Evolutionary conservation across 495 filamentous ascomycete genomes (phyloP), one percentile per base, ranked within the genome.

Genomic region (Aspergillus biplanus): DNA sequence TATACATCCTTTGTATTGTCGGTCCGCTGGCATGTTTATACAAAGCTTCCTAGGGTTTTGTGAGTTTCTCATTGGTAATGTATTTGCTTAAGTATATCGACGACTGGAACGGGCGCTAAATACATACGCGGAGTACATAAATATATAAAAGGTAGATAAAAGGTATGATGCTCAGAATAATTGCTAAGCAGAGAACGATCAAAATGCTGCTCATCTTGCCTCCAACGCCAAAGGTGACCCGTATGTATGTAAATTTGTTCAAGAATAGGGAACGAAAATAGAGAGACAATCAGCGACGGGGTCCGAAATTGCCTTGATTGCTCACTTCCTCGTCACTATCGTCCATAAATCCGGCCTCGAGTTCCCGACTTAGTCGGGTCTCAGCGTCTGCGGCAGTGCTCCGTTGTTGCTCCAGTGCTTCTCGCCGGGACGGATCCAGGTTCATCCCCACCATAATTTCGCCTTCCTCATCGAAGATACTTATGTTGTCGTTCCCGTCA

Each of bases 261-360:
- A 27, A 31, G 16, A 6, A 16, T 8, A 49, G 21, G 47, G 9
- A 50, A 50, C 49, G 56, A 33, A 33, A 55, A 48, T 21, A 31
- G 32, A 46, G 57, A 48, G n/a, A 58, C 5, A 7, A 50, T 63
- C 53, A 61, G 6, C 53, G 35, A 42, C 42, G 33, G 54, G 12
- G 52, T 9, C 58, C 55, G 15, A 53, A 27, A 1, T 27, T 16
- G 39, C 39, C 47, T 49, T 35, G 62, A 54, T 59, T 44, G 13
- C 52, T 32, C 15, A 34, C 49, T 32, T 84, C 82, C n/a, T 92
- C 89, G 61, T 90, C 88, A 71, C 91, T 92, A 70, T 92, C 89
- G 76, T 92, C 90, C 79, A 85, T 87, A 70, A 96, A 96, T 1
- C 90, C 92, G 62, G 91, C 85, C 73, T 95, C 92, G 58, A 96